Conservation (phyloP, 352 stramenopile species). For the Globisporangium cystogenes region DNA sequence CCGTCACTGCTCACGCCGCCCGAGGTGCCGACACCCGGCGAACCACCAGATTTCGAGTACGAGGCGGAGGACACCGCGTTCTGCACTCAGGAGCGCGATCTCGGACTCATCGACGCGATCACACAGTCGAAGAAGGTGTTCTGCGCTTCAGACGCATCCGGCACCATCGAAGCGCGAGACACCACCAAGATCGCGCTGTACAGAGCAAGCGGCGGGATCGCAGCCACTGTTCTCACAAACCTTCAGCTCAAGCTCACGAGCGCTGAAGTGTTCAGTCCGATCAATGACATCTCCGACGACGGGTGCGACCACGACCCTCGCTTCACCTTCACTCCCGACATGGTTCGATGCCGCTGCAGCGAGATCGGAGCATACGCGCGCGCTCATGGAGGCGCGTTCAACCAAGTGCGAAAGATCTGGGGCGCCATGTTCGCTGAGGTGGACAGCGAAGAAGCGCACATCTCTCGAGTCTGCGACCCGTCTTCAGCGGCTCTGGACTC, state of each 20-base stretch:
- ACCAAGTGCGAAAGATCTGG: slow-evolving; percentile 4
- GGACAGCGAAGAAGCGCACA: background rate
- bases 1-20: too few relatives aligned
- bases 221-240: slow-evolving; percentile 31
- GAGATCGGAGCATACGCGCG: slow-evolving; percentile 5
- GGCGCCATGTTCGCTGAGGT: background rate
- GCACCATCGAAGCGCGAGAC: slow-evolving; percentile 4
- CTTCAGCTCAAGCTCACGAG: slow-evolving; percentile 39
- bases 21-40: too few relatives aligned
- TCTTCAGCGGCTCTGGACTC: background rate
- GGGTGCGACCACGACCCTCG: slow-evolving; percentile 32
- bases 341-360: slow-evolving; percentile 15
- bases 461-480: slow-evolving; percentile 2
- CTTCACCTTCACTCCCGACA: slow-evolving; percentile 14
- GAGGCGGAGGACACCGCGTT: background rate
- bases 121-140: slow-evolving; percentile 13
- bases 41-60: too few relatives aligned
- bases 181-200: slow-evolving; percentile 32
- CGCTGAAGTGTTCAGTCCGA: slow-evolving; percentile 20
- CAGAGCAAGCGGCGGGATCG: slow-evolving; percentile 19
- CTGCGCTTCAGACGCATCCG: slow-evolving; percentile 9
- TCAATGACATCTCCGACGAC: slow-evolving; percentile 20
- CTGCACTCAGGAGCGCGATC: slow-evolving; percentile 1
- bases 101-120: slow-evolving; percentile 1
- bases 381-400: background rate